Base-by-base conservation (phyloP, 2,329 filamentous ascomycete species). In the Mariannaea sp. region DNA sequence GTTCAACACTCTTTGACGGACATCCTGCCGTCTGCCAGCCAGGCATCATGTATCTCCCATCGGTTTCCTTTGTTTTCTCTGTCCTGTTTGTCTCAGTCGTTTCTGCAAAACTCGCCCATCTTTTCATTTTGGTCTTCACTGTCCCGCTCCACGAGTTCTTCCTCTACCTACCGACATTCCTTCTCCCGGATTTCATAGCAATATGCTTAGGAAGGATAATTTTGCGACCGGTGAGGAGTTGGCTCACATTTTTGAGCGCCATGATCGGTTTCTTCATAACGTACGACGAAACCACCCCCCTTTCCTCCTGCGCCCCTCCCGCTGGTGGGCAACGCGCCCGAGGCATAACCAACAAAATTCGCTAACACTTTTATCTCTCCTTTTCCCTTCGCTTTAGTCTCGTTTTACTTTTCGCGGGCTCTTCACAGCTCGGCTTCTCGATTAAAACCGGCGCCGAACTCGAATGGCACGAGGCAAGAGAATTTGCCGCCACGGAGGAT, bases 391-490 rank as follows among this genome's bases (percentile, higher is more conserved):
- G 13, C 12, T 7, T 20, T 49, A 71, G 69, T 19, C 20, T 69
- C 12, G 43, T 70, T 6, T 62, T 63, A 1, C 44, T 68, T 13
- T 56, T 58, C 38, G 69, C 66, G 16, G 67, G 68, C 16, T 56
- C 69, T 3, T 69, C 68, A 5, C 68, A 71, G 42, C 55, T 70
- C 9, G 68, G 68, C 20, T 71, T 71, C 41, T 71, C 57, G 44
- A 55, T 59, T 41, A 62, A 70, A 42, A 70, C 69, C 0, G 69
- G 69, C 12, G 68, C 67, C 22, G 67, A 70, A 48, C 55, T 71
- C 8, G 64, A 70, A 42, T 71, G 69, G 69, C 60, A 58, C 24
- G 69, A 71, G 49, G 69, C 65, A 10, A 55, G 57, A 32, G 46
- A 64, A 9, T 69, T 69, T 36, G 65, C 70, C 16, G 57, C 59